Percentiles rank a stretch among this genome's conserved stretches.
phyloP scores from a whole-genome alignment of 306 rosid species.

The Morella rubra region DNA sequence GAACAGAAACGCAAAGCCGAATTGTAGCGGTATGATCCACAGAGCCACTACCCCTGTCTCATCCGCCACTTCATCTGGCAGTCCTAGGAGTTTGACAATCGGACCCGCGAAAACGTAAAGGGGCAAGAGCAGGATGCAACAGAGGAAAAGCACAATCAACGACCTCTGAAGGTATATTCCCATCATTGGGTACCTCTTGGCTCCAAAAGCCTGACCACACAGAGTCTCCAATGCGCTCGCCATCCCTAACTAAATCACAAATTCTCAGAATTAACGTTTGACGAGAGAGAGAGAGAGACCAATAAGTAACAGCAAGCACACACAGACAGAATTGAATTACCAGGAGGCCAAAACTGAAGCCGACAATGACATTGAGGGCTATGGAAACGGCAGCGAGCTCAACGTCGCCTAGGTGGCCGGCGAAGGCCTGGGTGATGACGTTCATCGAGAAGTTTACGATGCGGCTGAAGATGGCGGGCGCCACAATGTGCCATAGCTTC shows the following conservation, averaged over 20 bases:
- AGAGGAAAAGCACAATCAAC: slow-evolving; percentile 62
- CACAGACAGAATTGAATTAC: slow-evolving; percentile 6
- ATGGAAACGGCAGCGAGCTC: slow-evolving; percentile 35
- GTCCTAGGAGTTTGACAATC: slow-evolving; percentile 45
- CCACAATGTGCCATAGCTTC: slow-evolving; percentile 41
- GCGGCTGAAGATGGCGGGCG: slow-evolving; percentile 29
- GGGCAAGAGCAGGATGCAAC: slow-evolving; percentile 58
- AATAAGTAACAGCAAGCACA: background rate
- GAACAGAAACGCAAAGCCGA: slow-evolving; percentile 78
- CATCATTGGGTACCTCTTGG: slow-evolving; percentile 64
- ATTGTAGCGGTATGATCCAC: slow-evolving; percentile 71
- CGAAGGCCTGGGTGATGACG: slow-evolving; percentile 31
- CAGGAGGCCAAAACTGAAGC: slow-evolving; percentile 32
- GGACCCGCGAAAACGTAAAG: slow-evolving; percentile 52
- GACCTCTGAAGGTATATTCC: slow-evolving; percentile 84
- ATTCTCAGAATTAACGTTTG: background rate
- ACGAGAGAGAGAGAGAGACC: background rate
- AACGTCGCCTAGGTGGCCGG: slow-evolving; percentile 36
- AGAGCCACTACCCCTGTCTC: slow-evolving; percentile 49
- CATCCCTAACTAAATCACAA: slow-evolving; percentile 65
- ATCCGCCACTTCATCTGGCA: slow-evolving; percentile 63
- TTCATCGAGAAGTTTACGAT: slow-evolving; percentile 13
- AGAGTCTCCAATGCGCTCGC: slow-evolving; percentile 82
- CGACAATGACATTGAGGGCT: slow-evolving; percentile 24
- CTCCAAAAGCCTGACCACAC: slow-evolving; percentile 88